Evolutionary conservation across 139 green algal species (phyloP).

Genomic region (Picochlorum sp.): DNA sequence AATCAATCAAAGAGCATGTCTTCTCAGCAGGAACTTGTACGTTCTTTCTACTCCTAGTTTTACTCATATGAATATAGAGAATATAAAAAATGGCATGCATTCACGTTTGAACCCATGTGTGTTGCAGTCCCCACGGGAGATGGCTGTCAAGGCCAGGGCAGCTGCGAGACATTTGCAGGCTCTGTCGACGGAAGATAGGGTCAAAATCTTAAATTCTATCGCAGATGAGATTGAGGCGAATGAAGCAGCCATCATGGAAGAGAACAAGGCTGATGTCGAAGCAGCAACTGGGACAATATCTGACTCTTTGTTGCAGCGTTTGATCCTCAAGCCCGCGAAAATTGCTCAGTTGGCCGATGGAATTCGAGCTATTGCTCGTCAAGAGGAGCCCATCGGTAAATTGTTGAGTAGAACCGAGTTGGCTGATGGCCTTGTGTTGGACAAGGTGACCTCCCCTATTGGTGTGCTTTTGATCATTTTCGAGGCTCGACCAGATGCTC

Average conservation of each 20-base stretch:
- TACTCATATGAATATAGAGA: too few relatives aligned
- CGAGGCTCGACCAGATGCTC: conserved; percentile 89
- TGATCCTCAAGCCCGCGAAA: conserved; percentile 89
- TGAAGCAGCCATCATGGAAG: conserved; percentile 69
- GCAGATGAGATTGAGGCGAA: conserved; percentile 66
- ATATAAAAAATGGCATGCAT: too few relatives aligned
- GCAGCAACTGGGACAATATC: conserved; percentile 38
- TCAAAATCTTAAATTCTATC: conserved; percentile 64
- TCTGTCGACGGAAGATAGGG: conserved; percentile 53
- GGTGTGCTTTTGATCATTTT: conserved; percentile 99
- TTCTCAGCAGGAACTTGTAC: too few relatives aligned
- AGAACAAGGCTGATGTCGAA: conserved; percentile 74
- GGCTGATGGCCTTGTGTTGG: conserved; percentile 80
- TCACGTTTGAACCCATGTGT: not conserved
- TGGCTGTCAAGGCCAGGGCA: conserved; percentile 44
- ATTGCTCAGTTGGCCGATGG: conserved; percentile 81
- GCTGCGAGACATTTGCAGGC: conserved; percentile 73
- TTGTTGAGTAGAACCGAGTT: conserved; percentile 66
- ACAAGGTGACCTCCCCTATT: conserved; percentile 87
- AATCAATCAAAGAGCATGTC: too few relatives aligned
- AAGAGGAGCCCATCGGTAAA: conserved; percentile 73
- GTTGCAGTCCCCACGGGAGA: conserved; percentile 19
- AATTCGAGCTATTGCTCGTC: conserved; percentile 75
- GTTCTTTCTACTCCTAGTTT: too few relatives aligned
- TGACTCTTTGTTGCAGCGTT: conserved; percentile 80